phyloP scores from a whole-genome alignment of 345 rosid genomes.

The Boechera divaricarpa region DNA sequence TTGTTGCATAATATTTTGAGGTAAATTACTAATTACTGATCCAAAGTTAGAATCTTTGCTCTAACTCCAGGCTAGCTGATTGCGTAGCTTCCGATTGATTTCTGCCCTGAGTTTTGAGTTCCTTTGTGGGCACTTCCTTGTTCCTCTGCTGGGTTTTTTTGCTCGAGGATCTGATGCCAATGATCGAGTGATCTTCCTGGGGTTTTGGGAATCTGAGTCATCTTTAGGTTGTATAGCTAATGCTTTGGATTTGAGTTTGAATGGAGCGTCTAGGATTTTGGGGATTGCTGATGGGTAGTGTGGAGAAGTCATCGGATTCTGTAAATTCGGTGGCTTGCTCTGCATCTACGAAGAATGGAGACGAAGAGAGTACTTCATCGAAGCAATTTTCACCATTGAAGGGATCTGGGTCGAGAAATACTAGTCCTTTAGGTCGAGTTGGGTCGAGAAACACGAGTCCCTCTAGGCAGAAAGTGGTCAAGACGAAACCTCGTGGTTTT shows the following conservation, averaged over 20 bases:
- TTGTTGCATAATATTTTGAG: constrained; percentile 33
- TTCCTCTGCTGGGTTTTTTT: constrained; percentile 20
- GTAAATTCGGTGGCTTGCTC: constrained; percentile 46
- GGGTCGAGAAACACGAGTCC: constrained; percentile 92
- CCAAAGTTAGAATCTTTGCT: constrained; percentile 37
- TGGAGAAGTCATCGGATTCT: constrained; percentile 59
- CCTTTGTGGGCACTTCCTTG: constrained; percentile 28
- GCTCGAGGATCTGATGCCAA: constrained; percentile 26
- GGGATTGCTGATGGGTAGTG: constrained; percentile 58
- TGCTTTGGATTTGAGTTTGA: constrained; percentile 24
- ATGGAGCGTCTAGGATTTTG: constrained; percentile 48
- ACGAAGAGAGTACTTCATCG: constrained; percentile 55
- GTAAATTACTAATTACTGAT: constrained; percentile 29
- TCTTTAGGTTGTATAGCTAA: constrained; percentile 14
- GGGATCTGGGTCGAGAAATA: constrained; percentile 71
- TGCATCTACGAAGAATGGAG: constrained; percentile 43
- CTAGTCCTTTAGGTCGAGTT: constrained; percentile 73
- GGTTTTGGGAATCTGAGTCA: background rate
- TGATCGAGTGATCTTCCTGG: constrained; percentile 14
- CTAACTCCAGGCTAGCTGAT: constrained; percentile 38
- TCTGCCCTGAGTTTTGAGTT: constrained; percentile 23
- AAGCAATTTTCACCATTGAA: constrained; percentile 66
- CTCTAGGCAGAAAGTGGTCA: constrained; percentile 77
- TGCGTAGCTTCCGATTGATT: constrained; percentile 41
- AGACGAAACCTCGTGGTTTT: constrained; percentile 93